These are phyloP conservation scores for Collybiopsis luxurians DNA, from an alignment of 768 basidiomycete species.

Conservation along the genomic window DNA sequence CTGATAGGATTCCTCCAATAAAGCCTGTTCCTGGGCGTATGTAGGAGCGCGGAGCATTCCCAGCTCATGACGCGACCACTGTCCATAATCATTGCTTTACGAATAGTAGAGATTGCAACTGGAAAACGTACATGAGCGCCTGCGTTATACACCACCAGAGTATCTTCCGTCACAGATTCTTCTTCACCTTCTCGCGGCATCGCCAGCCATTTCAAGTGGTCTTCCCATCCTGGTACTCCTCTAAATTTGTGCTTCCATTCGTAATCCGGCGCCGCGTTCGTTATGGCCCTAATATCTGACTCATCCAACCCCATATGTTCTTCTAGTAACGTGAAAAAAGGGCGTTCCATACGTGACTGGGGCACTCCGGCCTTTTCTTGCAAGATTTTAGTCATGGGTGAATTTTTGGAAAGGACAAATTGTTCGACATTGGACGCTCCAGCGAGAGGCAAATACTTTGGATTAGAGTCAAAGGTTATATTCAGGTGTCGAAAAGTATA, in stretches of 20 bases:
- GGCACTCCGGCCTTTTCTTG: slow-evolving; percentile 23
- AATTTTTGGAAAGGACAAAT: slow-evolving; percentile 20
- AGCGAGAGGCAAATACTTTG: slow-evolving; percentile 17
- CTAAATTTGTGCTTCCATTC: slow-evolving; percentile 25
- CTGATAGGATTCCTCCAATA: slow-evolving; percentile 24
- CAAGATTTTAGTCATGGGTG: slow-evolving; percentile 19
- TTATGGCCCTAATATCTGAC: slow-evolving; percentile 23
- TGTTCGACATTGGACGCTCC: slow-evolving; percentile 25
- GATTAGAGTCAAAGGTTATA: slow-evolving; percentile 21
- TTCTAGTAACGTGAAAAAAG: slow-evolving; percentile 26
- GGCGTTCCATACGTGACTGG: slow-evolving; percentile 23
- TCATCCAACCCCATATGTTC: slow-evolving; percentile 26
- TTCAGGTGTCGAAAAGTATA: slow-evolving; percentile 21
- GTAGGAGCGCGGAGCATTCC: slow-evolving; percentile 23
- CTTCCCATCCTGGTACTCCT: slow-evolving; percentile 24
- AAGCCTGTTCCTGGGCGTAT: slow-evolving; percentile 23
- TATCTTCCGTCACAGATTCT: slow-evolving; percentile 22
- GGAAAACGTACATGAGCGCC: slow-evolving; percentile 22
- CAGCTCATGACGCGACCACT: slow-evolving; percentile 28
- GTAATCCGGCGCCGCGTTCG: slow-evolving; percentile 20
- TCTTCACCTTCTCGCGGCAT: slow-evolving; percentile 20
- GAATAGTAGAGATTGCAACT: background rate
- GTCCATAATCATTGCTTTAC: background rate
- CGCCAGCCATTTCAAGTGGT: slow-evolving; percentile 20
- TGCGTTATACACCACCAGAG: slow-evolving; percentile 26